These are phyloP conservation scores for Boletellus sp. DNA, from an alignment of 768 basidiomycete genomes.

Conservation along the genomic window DNA sequence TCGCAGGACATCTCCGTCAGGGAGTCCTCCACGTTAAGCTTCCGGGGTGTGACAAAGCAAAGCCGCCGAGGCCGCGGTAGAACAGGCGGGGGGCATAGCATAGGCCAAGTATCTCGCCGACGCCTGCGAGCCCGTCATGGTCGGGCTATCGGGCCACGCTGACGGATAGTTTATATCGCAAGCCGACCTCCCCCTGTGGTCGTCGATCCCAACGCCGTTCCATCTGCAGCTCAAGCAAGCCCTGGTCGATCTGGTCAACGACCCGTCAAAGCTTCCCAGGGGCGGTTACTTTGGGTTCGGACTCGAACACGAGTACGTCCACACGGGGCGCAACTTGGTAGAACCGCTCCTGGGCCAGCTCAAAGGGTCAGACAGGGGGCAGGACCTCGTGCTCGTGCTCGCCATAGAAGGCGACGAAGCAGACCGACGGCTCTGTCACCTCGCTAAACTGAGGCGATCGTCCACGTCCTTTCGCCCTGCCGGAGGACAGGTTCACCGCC, in stretches of 20 bases:
- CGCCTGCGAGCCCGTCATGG: constrained; percentile 5
- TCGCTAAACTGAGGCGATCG: constrained; percentile 19
- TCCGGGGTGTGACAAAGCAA: background rate
- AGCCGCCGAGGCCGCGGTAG: background rate
- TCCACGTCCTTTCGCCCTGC: constrained; percentile 32
- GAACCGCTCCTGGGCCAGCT: constrained; percentile 1
- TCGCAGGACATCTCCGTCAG: background rate
- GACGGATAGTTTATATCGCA: constrained; percentile 35
- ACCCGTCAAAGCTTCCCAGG: background rate
- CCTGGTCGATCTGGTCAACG: background rate
- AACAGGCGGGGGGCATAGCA: constrained; percentile 1
- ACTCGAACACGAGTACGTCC: constrained; percentile 12
- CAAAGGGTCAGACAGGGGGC: constrained; percentile 15
- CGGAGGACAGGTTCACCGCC: constrained; percentile 43
- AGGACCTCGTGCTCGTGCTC: constrained; percentile 45
- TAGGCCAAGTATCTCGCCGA: constrained; percentile 6
- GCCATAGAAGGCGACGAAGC: constrained; percentile 39
- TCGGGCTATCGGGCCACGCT: constrained; percentile 43
- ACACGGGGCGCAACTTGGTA: background rate
- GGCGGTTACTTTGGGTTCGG: constrained; percentile 12
- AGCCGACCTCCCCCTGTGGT: background rate
- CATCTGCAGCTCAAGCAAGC: background rate
- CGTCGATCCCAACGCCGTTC: background rate
- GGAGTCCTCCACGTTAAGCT: background rate
- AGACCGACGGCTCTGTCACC: constrained; percentile 13